These are phyloP conservation scores for Niveomyces coronatus DNA, from an alignment of 2,329 filamentous ascomycete species.

Conservation along the genomic window DNA sequence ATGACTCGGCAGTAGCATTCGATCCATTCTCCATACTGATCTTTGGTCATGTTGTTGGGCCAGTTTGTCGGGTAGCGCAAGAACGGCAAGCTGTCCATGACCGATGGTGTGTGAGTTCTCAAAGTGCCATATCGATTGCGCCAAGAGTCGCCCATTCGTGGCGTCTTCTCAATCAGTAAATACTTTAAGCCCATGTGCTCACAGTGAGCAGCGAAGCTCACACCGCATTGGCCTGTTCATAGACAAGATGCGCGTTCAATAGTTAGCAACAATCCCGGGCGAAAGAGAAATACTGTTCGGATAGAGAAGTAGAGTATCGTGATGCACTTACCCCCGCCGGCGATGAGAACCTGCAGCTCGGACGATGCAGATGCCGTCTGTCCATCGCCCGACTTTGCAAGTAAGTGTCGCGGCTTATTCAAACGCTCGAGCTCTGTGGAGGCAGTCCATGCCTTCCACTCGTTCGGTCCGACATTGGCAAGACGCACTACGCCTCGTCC, in stretches of 20 bases:
- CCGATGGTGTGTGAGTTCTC: constrained; percentile 14
- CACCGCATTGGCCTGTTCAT: constrained; percentile 31
- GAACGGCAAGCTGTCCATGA: constrained; percentile 17
- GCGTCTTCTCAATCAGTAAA: constrained; percentile 35
- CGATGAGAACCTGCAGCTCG: constrained; percentile 29
- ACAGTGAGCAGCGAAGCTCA: constrained; percentile 25
- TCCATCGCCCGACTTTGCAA: constrained; percentile 12
- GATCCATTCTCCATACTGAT: constrained; percentile 38
- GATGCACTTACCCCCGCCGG: constrained; percentile 24
- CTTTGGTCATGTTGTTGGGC: constrained; percentile 27
- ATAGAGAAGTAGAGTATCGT: not conserved
- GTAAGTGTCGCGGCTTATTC: constrained; percentile 5
- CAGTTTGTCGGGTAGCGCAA: constrained; percentile 16
- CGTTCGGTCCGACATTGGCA: constrained; percentile 4
- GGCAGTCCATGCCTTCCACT: constrained; percentile 17
- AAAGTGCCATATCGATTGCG: constrained; percentile 32
- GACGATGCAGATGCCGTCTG: too few species aligned
- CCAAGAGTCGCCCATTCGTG: constrained; percentile 40
- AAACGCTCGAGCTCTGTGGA: constrained; percentile 18
- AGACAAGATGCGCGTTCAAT: not conserved
- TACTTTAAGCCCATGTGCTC: constrained; percentile 17
- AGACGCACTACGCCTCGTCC: constrained; percentile 15
- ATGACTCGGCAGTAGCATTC: constrained; percentile 36
- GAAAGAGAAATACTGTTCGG: too few species aligned
- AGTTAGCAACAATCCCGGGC: constrained; percentile 4